Evolutionary conservation across 192 early-diverging fungal genomes (phyloP).

Genomic region (Pilobolus umbonatus): DNA sequence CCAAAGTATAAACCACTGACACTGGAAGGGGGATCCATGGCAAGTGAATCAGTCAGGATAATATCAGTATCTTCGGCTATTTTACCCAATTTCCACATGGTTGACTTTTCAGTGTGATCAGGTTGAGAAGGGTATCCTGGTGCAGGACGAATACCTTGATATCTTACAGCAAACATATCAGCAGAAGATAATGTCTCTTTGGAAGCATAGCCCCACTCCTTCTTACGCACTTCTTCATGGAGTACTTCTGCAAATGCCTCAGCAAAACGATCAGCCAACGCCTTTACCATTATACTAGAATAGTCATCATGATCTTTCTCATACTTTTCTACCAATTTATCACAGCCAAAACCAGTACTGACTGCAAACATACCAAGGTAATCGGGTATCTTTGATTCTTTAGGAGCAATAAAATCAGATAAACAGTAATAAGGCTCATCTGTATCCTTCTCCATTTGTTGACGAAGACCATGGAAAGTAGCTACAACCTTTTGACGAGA

Average conservation of each 20-base stretch:
- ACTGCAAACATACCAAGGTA: slow-evolving; percentile 91
- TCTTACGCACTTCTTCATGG: slow-evolving; percentile 84
- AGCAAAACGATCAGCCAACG: slow-evolving; percentile 88
- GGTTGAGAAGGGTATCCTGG: slow-evolving; percentile 95
- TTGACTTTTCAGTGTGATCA: slow-evolving; percentile 90
- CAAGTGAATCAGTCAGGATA: slow-evolving; percentile 85
- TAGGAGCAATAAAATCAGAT: slow-evolving; percentile 90
- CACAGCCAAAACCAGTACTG: slow-evolving; percentile 84
- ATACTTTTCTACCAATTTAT: slow-evolving; percentile 79
- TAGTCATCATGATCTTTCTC: slow-evolving; percentile 86
- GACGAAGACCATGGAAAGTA: slow-evolving; percentile 85
- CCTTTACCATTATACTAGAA: slow-evolving; percentile 91
- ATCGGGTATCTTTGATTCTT: slow-evolving; percentile 65
- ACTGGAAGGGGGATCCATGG: slow-evolving; percentile 89
- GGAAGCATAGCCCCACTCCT: slow-evolving; percentile 84
- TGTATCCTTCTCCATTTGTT: slow-evolving; percentile 82
- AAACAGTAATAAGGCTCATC: slow-evolving; percentile 83
- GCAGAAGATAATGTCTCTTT: slow-evolving; percentile 71
- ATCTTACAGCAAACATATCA: slow-evolving; percentile 87
- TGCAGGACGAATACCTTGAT: slow-evolving; percentile 93
- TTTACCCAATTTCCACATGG: slow-evolving; percentile 88
- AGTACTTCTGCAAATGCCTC: slow-evolving; percentile 89
- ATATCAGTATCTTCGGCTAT: slow-evolving; percentile 80
- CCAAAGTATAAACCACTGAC: slow-evolving; percentile 73
- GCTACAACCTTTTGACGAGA: slow-evolving; percentile 56